A percentile compares a stretch with the other conserved stretches of the same genome.
phyloP scores from a whole-genome alignment of 345 rosid species.

The Dovyalis caffra region DNA sequence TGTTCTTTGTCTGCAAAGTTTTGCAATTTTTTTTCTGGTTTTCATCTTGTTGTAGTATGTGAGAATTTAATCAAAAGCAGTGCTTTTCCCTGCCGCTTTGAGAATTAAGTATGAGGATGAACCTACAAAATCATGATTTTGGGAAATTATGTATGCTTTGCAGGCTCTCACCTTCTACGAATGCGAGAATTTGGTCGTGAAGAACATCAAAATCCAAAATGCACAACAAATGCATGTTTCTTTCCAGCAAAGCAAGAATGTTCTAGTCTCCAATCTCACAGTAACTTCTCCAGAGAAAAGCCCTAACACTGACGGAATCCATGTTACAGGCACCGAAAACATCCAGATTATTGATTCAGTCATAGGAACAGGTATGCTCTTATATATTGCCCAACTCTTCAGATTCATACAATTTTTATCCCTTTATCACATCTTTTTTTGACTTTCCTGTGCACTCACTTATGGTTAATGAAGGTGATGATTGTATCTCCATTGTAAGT shows the following conservation, averaged over 20 bases:
- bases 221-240: slow-evolving; percentile 74
- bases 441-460: neutral
- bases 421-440: neutral
- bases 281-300: slow-evolving; percentile 58
- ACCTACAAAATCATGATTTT: neutral
- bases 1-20: slow-evolving; percentile 5
- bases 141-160: neutral
- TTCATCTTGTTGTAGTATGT: neutral
- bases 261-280: slow-evolving; percentile 45
- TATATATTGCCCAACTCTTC: neutral
- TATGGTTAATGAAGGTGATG: slow-evolving; percentile 56
- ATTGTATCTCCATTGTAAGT: slow-evolving; percentile 65
- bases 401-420: neutral
- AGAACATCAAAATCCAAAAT: slow-evolving; percentile 51
- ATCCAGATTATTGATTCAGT: slow-evolving; percentile 47
- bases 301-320: slow-evolving; percentile 95
- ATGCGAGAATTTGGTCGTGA: slow-evolving; percentile 45
- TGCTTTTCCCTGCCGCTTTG: no score
- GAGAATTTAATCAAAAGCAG: no score
- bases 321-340: slow-evolving; percentile 58
- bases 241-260: slow-evolving; percentile 48
- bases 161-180: slow-evolving; percentile 76
- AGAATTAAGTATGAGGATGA: neutral
- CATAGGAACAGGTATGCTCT: slow-evolving; percentile 61
- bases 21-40: neutral